Base-by-base conservation (phyloP, 73 alveolate species). In the Breviolum minutum region DNA sequence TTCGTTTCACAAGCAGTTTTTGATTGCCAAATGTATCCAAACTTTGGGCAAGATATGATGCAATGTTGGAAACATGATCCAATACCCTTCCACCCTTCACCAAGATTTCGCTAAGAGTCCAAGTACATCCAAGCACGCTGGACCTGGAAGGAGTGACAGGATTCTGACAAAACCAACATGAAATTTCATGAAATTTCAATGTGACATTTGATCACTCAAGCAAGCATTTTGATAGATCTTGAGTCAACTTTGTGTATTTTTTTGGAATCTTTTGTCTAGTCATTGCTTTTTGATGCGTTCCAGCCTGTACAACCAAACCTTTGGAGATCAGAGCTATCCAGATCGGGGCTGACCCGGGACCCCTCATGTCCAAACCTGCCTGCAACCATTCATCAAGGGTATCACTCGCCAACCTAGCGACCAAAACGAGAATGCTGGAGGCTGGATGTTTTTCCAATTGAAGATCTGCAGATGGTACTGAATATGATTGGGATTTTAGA, bases 101-200 rank as follows among this genome's bases (percentile, higher is more conserved):
- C 26, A 64, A 5, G 10, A 7, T 64, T 27, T 26, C 9, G 14
- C 96, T 87, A 32, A 71, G 97, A 11, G 63, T 32, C 99, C 95
- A 99, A 97, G 95, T 99, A 99, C 99, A 99, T 99, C 99, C 99
- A 99, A 77, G 97, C 99, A 62, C 99, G 98, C 95, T 99, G 99
- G 12, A 99, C 99, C 96, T 99, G 90, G 63, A 26, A 3, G 3
- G 54, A 40, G 54, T 2, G 54, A 40, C 5, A 40, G 54, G 54
- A 40, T 40, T 40, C 54, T 3, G 5, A 40, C 54, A 40, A 40
- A 40, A 40, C 3, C 3, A 3, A 40, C 54, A n/a, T n/a, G n/a
- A n/a, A n/a, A n/a, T n/a, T n/a, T 27, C 82, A 71, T 12, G 32
- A 13, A 12, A 71, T 71, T 20, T 71, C 81, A 8, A 13, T 71